phyloP scores from a whole-genome alignment of 202 grass and related monocot genomes.

The Brachypodium distachyon region DNA sequence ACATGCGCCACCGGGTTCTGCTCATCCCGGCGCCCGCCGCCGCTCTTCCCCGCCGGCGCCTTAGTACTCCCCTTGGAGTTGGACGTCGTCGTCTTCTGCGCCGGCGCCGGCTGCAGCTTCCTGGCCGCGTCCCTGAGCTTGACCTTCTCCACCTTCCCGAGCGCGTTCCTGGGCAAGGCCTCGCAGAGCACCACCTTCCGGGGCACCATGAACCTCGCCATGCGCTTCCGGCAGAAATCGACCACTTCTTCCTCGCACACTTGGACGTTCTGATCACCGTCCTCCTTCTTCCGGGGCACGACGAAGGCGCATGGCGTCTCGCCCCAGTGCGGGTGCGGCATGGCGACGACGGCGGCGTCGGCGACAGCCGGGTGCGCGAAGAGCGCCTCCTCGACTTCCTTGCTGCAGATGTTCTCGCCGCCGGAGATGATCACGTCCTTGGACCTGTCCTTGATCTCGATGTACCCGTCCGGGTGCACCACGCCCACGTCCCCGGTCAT shows the following conservation, averaged over 20 bases:
- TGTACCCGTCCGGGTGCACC: slow-evolving; percentile 60
- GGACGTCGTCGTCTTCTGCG: slow-evolving; percentile 20
- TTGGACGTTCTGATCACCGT: no score
- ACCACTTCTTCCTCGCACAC: slow-evolving; percentile 37
- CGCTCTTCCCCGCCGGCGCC: not conserved
- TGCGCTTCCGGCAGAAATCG: slow-evolving; percentile 35
- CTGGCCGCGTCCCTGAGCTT: slow-evolving; percentile 34
- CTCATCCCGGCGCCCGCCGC: slow-evolving; percentile 7
- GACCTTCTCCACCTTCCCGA: slow-evolving; percentile 54
- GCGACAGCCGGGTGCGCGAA: slow-evolving; percentile 41
- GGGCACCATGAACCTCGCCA: slow-evolving; percentile 62
- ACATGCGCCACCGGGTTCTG: slow-evolving; percentile 34
- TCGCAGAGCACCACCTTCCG: slow-evolving; percentile 47
- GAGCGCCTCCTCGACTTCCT: slow-evolving; percentile 59
- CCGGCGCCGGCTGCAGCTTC: not conserved
- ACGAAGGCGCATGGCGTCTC: slow-evolving; percentile 71
- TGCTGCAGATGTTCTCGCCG: slow-evolving; percentile 62
- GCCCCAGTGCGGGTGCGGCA: slow-evolving; percentile 63
- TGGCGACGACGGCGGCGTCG: slow-evolving; percentile 50
- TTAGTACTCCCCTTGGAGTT: no score
- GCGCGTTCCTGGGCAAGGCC: slow-evolving; percentile 40
- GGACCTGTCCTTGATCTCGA: slow-evolving; percentile 80
- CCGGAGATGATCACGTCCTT: slow-evolving; percentile 65
- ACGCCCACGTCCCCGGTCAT: slow-evolving; percentile 68
- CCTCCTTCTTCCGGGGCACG: slow-evolving; percentile 7